Evolutionary conservation across 2,329 filamentous ascomycete species (phyloP), one percentile per base, ranked within the genome.

Genomic region (Exophiala spinifera): DNA sequence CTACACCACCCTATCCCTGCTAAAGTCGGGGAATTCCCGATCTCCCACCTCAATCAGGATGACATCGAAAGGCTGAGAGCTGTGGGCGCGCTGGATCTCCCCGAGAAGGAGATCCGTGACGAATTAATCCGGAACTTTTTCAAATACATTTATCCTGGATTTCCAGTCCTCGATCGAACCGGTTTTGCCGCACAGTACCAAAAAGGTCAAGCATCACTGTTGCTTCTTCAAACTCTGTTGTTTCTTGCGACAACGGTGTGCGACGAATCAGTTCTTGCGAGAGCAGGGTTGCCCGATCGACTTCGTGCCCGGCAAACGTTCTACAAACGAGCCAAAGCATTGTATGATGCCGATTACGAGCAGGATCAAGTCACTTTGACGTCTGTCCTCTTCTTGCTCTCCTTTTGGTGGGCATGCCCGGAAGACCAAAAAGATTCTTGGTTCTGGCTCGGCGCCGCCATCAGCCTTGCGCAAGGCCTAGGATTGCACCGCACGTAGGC

Each of bases 271-370:
- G 21, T 62, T 23, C 61, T 66, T 45, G 39, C 49, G 11, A 28
- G 52, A 23, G 54, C 60, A 19, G 65, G 65, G 2, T 66, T 64
- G 46, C 39, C 40, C 4, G 59, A 49, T 39, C 58, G 65, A 8
- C 62, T 62, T 46, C 39, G 51, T 13, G 65, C 65, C 17, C 62
- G 61, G n/a, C 57, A 59, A 7, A 61, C 58, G 1, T 66, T 64
- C 43, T 64, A 65, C 42, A 60, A 47, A 13, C 59, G 62, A 50
- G 63, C 65, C 2, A 67, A 67, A 55, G 52, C 57, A 14, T 46
- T 67, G 17, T 63, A 66, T 51, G 65, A 67, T 55, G 61, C 62
- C 31, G 65, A 64, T 20, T 61, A 65, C 49, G 65, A 67, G 37
- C 55, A 57, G 0, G 61, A 67, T 56, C 51, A 59, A 1, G 59